These are phyloP conservation scores for Claviceps maximensis DNA, from an alignment of 2,329 filamentous ascomycete genomes.

Conservation along the genomic window DNA sequence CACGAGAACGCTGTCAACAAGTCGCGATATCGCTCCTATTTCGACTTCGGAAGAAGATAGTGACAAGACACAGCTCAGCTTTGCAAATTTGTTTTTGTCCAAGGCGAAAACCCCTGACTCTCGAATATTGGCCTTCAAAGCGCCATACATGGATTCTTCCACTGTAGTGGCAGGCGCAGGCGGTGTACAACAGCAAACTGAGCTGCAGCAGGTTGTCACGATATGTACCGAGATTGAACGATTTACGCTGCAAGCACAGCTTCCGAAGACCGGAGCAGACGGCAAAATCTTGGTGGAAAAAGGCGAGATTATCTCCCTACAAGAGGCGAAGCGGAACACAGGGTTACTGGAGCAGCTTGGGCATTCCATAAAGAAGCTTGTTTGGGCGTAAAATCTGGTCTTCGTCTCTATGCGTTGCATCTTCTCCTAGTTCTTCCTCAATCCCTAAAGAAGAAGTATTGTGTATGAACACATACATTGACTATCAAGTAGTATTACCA, in stretches of 20 bases:
- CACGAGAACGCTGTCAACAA: conserved; percentile 62
- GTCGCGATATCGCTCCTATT: conserved; percentile 19
- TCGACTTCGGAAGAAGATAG: conserved; percentile 10
- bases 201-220: conserved; percentile 42
- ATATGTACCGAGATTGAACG: conserved; percentile 69
- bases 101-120: conserved; percentile 20
- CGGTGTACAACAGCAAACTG: conserved; percentile 34
- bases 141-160: conserved; percentile 39
- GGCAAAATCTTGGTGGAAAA: conserved; percentile 36
- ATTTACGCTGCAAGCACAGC: conserved; percentile 39
- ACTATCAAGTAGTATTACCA: not conserved
- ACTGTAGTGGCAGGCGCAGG: conserved; percentile 37
- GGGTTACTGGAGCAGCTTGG: conserved; percentile 76
- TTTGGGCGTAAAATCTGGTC: conserved; percentile 50
- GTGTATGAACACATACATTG: not conserved
- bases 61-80: conserved; percentile 17
- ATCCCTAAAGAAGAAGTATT: not conserved
- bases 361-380: conserved; percentile 83
- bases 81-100: conserved; percentile 30
- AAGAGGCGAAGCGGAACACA: conserved; percentile 77
- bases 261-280: conserved; percentile 27
- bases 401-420: not conserved
- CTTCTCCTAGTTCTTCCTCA: not conserved
- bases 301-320: conserved; percentile 66
- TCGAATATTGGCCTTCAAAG: conserved; percentile 41